Percentiles rank a stretch among this genome's conserved stretches.
phyloP scores from a whole-genome alignment of 2,329 filamentous ascomycete genomes.

The Lojkania enalia region DNA sequence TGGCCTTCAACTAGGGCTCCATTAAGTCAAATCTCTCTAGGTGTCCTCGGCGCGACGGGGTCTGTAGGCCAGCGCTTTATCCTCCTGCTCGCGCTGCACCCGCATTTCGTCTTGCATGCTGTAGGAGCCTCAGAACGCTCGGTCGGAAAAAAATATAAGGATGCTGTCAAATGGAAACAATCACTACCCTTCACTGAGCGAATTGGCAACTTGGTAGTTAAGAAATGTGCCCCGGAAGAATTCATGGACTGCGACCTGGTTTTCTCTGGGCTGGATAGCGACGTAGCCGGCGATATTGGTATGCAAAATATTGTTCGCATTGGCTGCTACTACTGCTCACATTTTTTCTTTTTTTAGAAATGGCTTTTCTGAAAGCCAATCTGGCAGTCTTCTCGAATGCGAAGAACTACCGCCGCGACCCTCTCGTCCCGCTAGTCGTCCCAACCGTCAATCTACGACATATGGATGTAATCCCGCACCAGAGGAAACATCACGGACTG shows the following conservation, averaged over 20 bases:
- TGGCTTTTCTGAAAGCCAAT: constrained; percentile 85
- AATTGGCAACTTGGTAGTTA: constrained; percentile 79
- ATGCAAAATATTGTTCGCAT: constrained; percentile 32
- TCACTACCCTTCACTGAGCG: constrained; percentile 75
- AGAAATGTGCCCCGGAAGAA: constrained; percentile 78
- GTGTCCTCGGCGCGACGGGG: constrained; percentile 86
- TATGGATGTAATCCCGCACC: constrained; percentile 85
- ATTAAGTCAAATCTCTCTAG: constrained; percentile 33
- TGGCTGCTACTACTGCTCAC: not conserved
- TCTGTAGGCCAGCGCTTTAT: constrained; percentile 96
- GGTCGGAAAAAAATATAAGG: constrained; percentile 90
- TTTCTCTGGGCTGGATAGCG: constrained; percentile 89
- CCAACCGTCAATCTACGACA: constrained; percentile 92
- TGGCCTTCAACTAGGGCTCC: constrained; percentile 29
- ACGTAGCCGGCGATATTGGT: constrained; percentile 92
- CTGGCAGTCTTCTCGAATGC: constrained; percentile 96
- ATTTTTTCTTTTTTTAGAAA: constrained; percentile 57
- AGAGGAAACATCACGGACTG: constrained; percentile 72
- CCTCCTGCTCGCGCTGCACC: constrained; percentile 84
- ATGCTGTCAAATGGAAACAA: constrained; percentile 96
- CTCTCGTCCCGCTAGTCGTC: constrained; percentile 87
- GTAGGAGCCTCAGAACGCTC: constrained; percentile 88
- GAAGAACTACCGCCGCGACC: constrained; percentile 93
- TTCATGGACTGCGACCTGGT: constrained; percentile 91
- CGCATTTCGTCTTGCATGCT: constrained; percentile 81